Evolutionary conservation across 108 stramenopile genomes (phyloP), one percentile per base, ranked within the genome.

Genomic region (Thalassiosira profunda): DNA sequence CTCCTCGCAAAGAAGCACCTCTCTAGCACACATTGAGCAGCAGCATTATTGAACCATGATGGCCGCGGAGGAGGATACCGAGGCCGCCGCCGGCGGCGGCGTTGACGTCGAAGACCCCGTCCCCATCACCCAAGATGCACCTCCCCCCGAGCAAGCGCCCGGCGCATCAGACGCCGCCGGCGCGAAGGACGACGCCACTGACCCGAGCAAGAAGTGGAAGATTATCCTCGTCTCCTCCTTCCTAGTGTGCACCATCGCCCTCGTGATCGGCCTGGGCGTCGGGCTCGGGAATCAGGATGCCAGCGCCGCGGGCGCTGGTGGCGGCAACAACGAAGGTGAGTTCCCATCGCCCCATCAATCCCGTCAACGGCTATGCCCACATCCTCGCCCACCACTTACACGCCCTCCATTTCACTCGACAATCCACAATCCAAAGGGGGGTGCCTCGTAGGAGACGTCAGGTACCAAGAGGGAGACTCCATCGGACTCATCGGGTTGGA

Each of bases 131-230:
- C n/a, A n/a, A n/a, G n/a, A n/a, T n/a, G n/a, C n/a, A n/a, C n/a
- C n/a, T n/a, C n/a, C n/a, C n/a, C n/a, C n/a, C n/a, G n/a, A n/a
- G n/a, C n/a, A n/a, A n/a, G n/a, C n/a, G n/a, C n/a, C n/a, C n/a
- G n/a, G n/a, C n/a, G n/a, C n/a, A n/a, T n/a, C n/a, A n/a, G n/a
- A n/a, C n/a, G n/a, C n/a, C n/a, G n/a, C n/a, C n/a, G n/a, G n/a
- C n/a, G n/a, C n/a, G n/a, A n/a, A n/a, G n/a, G n/a, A n/a, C n/a
- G n/a, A n/a, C n/a, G n/a, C n/a, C 46, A 65, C 12, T 46, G 46
- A 73, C 41, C 48, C 36, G 8, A 25, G 34, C 12, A 74, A 48
- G 49, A 74, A 67, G 59, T 60, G 64, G 64, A 66, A 53, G 37
- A 18, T 67, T 3, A 5, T 28, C 26, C 21, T 52, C 15, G 20